phyloP scores from a whole-genome alignment of 805 yeast species.

The Suhomyces kilbournensis region DNA sequence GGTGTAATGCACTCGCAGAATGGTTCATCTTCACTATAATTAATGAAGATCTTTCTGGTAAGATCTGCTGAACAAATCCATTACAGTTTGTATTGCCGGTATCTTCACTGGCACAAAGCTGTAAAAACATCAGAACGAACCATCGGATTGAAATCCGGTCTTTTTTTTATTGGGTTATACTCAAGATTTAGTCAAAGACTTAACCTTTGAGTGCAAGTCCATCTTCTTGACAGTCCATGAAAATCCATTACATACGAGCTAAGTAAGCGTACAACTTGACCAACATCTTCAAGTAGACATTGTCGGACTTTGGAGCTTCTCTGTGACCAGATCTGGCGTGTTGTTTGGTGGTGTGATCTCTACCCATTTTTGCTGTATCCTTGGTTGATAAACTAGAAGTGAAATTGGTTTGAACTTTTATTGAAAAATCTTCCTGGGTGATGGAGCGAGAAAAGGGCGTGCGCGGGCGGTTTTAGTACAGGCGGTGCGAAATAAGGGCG shows the following conservation, averaged over 20 bases:
- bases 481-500: background rate
- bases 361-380: slow-evolving; percentile 66
- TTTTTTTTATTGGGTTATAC: slow-evolving; percentile 3
- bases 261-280: slow-evolving; percentile 98
- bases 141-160: slow-evolving; percentile 1
- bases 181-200: background rate
- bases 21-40: background rate
- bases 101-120: slow-evolving; percentile 8
- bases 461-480: background rate
- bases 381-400: slow-evolving; percentile 3
- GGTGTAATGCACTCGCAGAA: slow-evolving; percentile 29
- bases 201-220: slow-evolving; percentile 1
- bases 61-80: background rate
- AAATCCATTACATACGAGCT: slow-evolving; percentile 79
- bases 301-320: slow-evolving; percentile 98
- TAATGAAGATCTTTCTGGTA: background rate
- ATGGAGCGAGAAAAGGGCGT: background rate
- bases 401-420: background rate
- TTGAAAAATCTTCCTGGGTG: slow-evolving; percentile 1
- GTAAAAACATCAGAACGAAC: background rate
- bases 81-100: slow-evolving; percentile 6
- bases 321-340: slow-evolving; percentile 96
- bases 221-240: slow-evolving; percentile 5
- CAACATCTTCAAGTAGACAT: slow-evolving; percentile 96
- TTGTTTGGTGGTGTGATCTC: slow-evolving; percentile 94